A percentile compares a stretch with the other conserved stretches of the same genome.
Conservation (phyloP, 192 early-diverging fungal species). For the Dissophora globulifera region DNA sequence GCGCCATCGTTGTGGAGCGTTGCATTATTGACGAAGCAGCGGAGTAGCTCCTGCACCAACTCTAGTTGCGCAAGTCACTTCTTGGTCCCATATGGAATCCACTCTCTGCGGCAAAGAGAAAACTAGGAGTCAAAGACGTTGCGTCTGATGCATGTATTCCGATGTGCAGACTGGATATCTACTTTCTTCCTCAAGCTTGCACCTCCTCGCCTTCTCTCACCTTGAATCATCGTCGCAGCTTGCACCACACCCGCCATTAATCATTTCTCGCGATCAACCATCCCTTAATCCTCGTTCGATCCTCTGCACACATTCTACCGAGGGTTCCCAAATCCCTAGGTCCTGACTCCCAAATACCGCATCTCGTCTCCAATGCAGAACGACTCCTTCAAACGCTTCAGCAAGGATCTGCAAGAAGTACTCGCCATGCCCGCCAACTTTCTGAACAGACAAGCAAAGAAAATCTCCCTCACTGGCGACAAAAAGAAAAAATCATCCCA, state of each 20-base stretch:
- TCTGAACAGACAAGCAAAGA: slow-evolving; percentile 31
- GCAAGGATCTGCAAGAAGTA: slow-evolving; percentile 31
- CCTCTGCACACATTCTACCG: too few species aligned
- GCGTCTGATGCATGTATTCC: not conserved
- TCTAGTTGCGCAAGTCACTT: slow-evolving; percentile 4
- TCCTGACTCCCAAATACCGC: not conserved
- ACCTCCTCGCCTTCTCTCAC: not conserved
- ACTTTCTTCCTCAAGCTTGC: not conserved
- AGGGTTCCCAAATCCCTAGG: too few species aligned
- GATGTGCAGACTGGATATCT: not conserved
- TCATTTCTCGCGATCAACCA: too few species aligned
- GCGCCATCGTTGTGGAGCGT: too few species aligned
- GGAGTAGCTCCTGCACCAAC: slow-evolving; percentile 18
- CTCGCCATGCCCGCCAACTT: slow-evolving; percentile 19
- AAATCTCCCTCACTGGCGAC: slow-evolving; percentile 4
- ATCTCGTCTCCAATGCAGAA: slow-evolving; percentile 22
- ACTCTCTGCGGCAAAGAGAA: too few species aligned
- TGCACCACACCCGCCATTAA: too few species aligned
- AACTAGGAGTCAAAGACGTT: not conserved
- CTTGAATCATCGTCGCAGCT: not conserved
- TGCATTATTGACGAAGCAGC: not conserved
- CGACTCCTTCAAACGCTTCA: slow-evolving; percentile 36
- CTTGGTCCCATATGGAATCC: slow-evolving; percentile 4
- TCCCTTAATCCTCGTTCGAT: too few species aligned
- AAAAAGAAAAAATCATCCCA: not conserved